Base-by-base conservation (phyloP, 352 stramenopile species). In the Halophytophthora polymorphica region DNA sequence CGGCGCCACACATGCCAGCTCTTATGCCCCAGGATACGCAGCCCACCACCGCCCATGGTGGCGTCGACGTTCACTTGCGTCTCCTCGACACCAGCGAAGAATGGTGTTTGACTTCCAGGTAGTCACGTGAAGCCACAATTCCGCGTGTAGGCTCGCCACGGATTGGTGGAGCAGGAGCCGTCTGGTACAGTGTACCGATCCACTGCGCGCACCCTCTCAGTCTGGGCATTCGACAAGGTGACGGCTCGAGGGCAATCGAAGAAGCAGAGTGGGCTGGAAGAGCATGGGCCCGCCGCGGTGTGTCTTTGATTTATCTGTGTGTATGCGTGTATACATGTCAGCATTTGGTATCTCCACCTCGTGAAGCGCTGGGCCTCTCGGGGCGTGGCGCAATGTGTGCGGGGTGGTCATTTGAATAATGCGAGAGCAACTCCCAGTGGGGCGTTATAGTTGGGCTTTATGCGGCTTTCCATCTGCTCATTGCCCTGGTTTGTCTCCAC, bases 311-410 rank as follows among this genome's bases (percentile, higher is more conserved):
- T 12, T 50, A n/a, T 41, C 12, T 33, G 25, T 47, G 18, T 58
- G 21, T 37, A n/a, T 46, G 23, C 45, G 8, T 23, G 19, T 38
- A 15, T 6, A 28, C 7, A 3, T 17, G 40, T 28, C 66, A 69
- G 80, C 80, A 90, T 88, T 90, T 88, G 77, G 80, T 90, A 90
- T 90, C 80, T 90, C 80, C 77, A 78, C 77, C 73, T 63, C 69
- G 71, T 88, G 71, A 87, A 90, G 58, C 50, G 57, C 19, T 51
- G n/a, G n/a, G n/a, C n/a, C n/a, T n/a, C 29, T 37, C 34, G 45
- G 33, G 31, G n/a, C n/a, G n/a, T n/a, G n/a, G n/a, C 35, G 45
- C 45, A 5, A 64, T 71, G 74, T 90, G 79, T 88, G 71, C 78
- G 66, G 51, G 70, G 76, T 77, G 79, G 76, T 90, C 73, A 90